Evolutionary conservation across 805 yeast genomes (phyloP), one percentile per base, ranked within the genome.

Genomic region (Saccharomycopsis fibuligera): DNA sequence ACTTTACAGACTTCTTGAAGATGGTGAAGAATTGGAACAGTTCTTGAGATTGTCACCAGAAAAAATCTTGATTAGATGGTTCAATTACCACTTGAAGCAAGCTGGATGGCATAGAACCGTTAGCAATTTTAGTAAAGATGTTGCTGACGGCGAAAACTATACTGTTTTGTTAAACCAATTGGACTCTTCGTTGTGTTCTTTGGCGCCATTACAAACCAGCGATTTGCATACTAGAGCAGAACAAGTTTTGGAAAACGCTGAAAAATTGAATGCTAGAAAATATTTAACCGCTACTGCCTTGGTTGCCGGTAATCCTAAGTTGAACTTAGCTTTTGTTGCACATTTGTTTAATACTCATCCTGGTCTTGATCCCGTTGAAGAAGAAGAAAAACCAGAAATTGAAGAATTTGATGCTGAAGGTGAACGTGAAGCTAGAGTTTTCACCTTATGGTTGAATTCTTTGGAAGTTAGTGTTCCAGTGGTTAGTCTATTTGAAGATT

Each of bases 401-500:
- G 99, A 93, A 70, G 98, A 88, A 58, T 93, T 93, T 61, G 99
- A 93, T 64, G 99, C 99, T 23, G 99, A 93, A 69, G 99, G 99
- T 55, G 99, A 93, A 70, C 86, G 99, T 70, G 99, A 93, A 70
- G 99, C 99, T 2, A 79, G 99, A 66, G 99, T 93, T 10, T 93
- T 93, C 69, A 93, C 99, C 4, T 71, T 93, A 61, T 93, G 99
- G 99, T 78, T 93, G 62, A 93, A 93, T 68, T 88, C 96, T 1
- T 75, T 93, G 60, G 98, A 93, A 57, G 98, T 93, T 14, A 93
- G 90, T 55, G 97, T 98, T 24, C 86, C 96, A 23, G 91, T 93
- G 51, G 88, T 88, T 44, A 81, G 85, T 14, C 70, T 93, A 58
- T 93, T 93, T 59, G 97, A 91, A 67, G 98, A 93, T 63, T 75